Base-by-base conservation (phyloP, 1,284 basidiomycete species). In the Puccinia polysora region DNA sequence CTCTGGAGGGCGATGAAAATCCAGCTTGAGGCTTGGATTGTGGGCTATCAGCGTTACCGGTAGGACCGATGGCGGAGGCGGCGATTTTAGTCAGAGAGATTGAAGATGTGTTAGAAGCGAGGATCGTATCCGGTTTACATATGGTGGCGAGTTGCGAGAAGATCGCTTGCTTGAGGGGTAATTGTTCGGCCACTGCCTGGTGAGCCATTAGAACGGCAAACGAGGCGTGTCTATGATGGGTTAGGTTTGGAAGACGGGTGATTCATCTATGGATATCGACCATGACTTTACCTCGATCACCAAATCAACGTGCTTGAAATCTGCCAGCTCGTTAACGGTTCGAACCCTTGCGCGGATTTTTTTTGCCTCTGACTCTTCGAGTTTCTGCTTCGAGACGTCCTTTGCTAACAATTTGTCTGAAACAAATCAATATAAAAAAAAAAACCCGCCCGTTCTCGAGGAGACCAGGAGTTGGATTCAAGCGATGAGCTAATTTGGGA, bases 31-130 rank as follows among this genome's bases (percentile, higher is more conserved):
- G 78, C 84, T 85, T 1, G 86, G 88, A 5, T 14, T 7, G 15
- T 12, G 43, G 38, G 40, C 18, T 43, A 76, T 84, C 83, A 25
- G 59, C 12, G 0, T n/a, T 12, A 63, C 20, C 43, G 78, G 43
- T 52, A 50, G 68, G 45, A 52, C 20, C 47, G 75, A 58, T 76
- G 58, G 89, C 87, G 25, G 89, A 83, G 7, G 88, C 87, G 0
- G 95, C 93, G 73, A 97, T 90, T 81, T 94, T 93, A 28, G 92
- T 93, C 59, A 98, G 87, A 75, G 89, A 91, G 76, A 97, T 96
- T 12, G 90, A 93, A 67, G 90, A 93, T 2, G 94, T 98, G 79
- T 98, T 97, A 63, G 88, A 87, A 0, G 93, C 94, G 30, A 98
- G 83, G 68, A 97, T 92, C 2, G 91, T 86, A 36, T 85, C 83